Conservation (phyloP, 1,284 basidiomycete species). For the Boletus mariae region DNA sequence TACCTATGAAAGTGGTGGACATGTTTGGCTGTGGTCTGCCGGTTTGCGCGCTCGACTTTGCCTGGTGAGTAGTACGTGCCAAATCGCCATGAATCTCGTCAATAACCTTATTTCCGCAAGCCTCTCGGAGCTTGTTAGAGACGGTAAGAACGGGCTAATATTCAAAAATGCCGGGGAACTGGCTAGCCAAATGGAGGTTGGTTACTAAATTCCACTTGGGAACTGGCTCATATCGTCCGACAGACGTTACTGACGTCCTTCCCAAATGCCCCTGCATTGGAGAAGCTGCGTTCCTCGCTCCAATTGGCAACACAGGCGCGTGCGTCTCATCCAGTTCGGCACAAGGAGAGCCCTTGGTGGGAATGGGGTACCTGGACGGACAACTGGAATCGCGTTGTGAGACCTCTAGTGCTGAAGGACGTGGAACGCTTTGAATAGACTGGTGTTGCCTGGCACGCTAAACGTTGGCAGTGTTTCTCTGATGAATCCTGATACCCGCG, state of each 20-base stretch:
- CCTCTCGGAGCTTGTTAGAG: slow-evolving; percentile 82
- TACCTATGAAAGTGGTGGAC: slow-evolving; percentile 99
- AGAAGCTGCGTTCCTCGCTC: slow-evolving; percentile 43
- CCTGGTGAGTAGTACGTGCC: slow-evolving; percentile 53
- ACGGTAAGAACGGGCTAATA: slow-evolving; percentile 78
- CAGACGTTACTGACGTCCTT: slow-evolving; percentile 62
- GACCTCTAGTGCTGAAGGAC: slow-evolving; percentile 57
- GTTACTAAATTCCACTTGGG: background rate
- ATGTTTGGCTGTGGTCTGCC: slow-evolving; percentile 98
- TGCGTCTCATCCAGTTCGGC: slow-evolving; percentile 5
- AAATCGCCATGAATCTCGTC: background rate
- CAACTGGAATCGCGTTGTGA: slow-evolving; percentile 74
- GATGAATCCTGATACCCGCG: background rate
- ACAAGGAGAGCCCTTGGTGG: slow-evolving; percentile 37
- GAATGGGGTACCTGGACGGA: slow-evolving; percentile 79
- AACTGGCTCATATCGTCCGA: background rate
- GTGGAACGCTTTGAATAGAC: slow-evolving; percentile 32
- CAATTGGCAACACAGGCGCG: slow-evolving; percentile 13
- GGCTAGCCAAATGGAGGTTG: slow-evolving; percentile 69
- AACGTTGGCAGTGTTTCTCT: no score
- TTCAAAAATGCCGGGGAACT: slow-evolving; percentile 74
- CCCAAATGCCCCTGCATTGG: slow-evolving; percentile 50
- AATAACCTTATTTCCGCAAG: slow-evolving; percentile 38
- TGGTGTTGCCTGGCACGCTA: background rate
- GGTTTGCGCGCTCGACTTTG: slow-evolving; percentile 87